Evolutionary conservation across 192 early-diverging fungal species (phyloP).

Genomic region (Coemansia sp.): DNA sequence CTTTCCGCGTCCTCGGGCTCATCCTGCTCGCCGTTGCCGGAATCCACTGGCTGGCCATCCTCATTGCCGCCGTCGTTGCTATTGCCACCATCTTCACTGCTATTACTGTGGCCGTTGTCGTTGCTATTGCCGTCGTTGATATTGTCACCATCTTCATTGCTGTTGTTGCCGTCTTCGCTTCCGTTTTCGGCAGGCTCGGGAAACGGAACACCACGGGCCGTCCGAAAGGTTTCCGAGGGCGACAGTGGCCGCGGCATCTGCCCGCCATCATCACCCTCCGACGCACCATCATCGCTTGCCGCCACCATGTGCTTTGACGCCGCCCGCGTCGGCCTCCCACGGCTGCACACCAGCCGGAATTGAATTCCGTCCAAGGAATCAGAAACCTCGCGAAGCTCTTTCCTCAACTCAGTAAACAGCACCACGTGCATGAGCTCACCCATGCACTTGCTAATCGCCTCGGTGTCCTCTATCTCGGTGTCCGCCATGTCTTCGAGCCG

Average conservation of each 20-base stretch:
- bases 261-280: background rate
- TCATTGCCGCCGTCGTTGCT: no score
- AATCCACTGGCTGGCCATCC: background rate
- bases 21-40: background rate
- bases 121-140: no score
- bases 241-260: slow-evolving; percentile 17
- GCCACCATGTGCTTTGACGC: slow-evolving; percentile 3
- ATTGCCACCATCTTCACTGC: background rate
- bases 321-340: slow-evolving; percentile 4
- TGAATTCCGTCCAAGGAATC: slow-evolving; percentile 33
- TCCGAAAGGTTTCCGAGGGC: slow-evolving; percentile 31
- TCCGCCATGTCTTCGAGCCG: slow-evolving; percentile 37
- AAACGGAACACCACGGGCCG: slow-evolving; percentile 30
- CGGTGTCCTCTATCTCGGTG: slow-evolving; percentile 33
- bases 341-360: slow-evolving; percentile 17
- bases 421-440: slow-evolving; percentile 42
- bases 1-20: background rate
- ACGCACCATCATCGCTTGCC: background rate
- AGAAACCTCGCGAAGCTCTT: slow-evolving; percentile 36
- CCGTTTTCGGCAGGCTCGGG: background rate
- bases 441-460: slow-evolving; percentile 26
- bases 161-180: background rate
- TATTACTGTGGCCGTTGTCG: background rate
- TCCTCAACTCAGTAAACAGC: slow-evolving; percentile 42
- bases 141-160: background rate